phyloP scores from a whole-genome alignment of 73 alveolate genomes.

The Urostyla sp. region DNA sequence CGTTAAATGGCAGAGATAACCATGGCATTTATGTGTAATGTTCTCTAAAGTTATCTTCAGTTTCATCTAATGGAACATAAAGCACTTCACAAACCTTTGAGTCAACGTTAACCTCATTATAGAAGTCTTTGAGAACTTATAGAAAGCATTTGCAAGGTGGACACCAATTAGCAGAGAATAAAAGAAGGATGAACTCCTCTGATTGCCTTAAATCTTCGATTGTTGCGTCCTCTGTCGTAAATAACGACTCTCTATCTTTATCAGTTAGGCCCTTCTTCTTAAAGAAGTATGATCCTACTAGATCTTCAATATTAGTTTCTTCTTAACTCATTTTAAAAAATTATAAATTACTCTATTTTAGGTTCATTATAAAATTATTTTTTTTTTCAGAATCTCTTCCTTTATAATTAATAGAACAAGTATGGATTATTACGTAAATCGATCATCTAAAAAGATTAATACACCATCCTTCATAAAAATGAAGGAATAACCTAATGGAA shows the following conservation, averaged over 20 bases:
- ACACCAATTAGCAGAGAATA: slow-evolving; percentile 86
- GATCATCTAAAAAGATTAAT: no score
- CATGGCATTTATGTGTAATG: slow-evolving; percentile 85
- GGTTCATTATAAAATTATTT: no score
- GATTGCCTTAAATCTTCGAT: slow-evolving; percentile 64
- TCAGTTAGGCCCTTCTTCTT: slow-evolving; percentile 56
- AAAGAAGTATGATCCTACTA: slow-evolving; percentile 50
- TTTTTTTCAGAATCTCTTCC: no score
- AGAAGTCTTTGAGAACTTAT: slow-evolving; percentile 72
- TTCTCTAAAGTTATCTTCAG: slow-evolving; percentile 72
- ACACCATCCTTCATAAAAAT: no score
- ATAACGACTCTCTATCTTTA: slow-evolving; percentile 46
- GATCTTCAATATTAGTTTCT: slow-evolving; percentile 32
- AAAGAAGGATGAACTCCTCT: slow-evolving; percentile 59
- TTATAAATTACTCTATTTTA: slow-evolving; percentile 12
- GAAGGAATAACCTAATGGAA: no score
- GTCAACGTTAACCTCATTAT: slow-evolving; percentile 75
- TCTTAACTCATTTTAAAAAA: slow-evolving; percentile 20
- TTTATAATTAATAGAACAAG: no score
- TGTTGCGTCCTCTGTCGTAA: slow-evolving; percentile 43
- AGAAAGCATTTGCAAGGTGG: slow-evolving; percentile 82
- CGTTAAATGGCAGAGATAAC: slow-evolving; percentile 73
- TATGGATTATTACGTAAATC: no score
- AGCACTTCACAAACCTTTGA: slow-evolving; percentile 77
- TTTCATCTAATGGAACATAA: slow-evolving; percentile 73